phyloP scores from a whole-genome alignment of 768 basidiomycete species.

The Mycena leptocephala region DNA sequence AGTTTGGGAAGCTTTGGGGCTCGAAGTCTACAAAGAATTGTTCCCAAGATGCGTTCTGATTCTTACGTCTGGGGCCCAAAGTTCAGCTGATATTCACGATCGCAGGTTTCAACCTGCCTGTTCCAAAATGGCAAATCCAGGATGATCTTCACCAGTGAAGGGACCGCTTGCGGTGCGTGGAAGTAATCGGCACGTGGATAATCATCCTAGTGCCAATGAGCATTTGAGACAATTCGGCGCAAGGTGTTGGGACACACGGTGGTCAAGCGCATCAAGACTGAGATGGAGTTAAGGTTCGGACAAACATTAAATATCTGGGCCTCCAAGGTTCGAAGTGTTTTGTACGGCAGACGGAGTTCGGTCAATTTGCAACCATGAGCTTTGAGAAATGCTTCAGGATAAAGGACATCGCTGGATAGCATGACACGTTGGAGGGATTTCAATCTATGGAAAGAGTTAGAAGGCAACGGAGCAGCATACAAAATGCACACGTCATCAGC shows the following conservation, averaged over 20 bases:
- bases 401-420: background rate
- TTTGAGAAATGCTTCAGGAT: background rate
- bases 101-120: background rate
- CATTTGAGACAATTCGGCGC: no score
- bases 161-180: background rate
- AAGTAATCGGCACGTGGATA: background rate
- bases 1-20: conserved; percentile 1
- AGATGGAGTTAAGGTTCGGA: background rate
- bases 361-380: conserved; percentile 7
- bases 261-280: background rate
- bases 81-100: background rate
- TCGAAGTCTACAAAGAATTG: conserved; percentile 1
- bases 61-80: background rate
- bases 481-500: background rate
- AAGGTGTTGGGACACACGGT: background rate
- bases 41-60: background rate
- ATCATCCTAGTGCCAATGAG: background rate
- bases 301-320: background rate
- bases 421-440: background rate
- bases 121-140: background rate
- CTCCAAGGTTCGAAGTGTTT: background rate
- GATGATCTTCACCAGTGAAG: background rate
- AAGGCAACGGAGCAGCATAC: background rate
- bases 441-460: background rate
- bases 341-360: background rate